Evolutionary conservation across 2,329 filamentous ascomycete species (phyloP), one percentile per base, ranked within the genome.

Genomic region (Cryoendolithus antarcticus): DNA sequence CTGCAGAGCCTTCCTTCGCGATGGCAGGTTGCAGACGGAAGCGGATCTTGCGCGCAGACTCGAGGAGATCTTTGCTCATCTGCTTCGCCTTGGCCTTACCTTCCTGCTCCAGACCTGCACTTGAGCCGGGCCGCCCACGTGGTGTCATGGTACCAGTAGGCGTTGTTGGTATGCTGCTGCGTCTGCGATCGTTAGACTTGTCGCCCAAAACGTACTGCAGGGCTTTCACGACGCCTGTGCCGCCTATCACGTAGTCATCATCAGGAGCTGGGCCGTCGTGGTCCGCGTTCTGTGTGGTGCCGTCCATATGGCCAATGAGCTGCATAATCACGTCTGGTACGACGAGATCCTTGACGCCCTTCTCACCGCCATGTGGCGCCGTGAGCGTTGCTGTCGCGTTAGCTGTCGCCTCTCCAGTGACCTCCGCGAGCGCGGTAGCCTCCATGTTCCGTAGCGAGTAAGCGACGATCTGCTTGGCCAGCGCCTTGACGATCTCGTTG

Each of bases 371-470:
- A 34, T 68, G 61, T 11, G 64, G 58, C 15, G 62, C 53, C 39
- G 56, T 50, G 50, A 56, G 56, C 38, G 62, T 64, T 2, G 66
- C 60, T 15, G 64, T 63, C 39, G 64, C 58, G n/a, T 64, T 58
- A 38, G 67, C 60, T 28, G 65, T 60, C 6, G 39, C 15, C 34
- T 37, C 40, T 11, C 54, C 54, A 45, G 64, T 64, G 42, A 75
- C 71, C 40, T 81, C 78, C 7, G 73, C 70, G 42, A 86, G 75
- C 8, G 84, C 78, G 10, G 82, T 74, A 7, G 74, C 75, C 58
- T 94, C 86, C 68, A 98, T 80, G 52, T 98, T 98, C 41, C 83
- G 77, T 45, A 98, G 70, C 46, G 84, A 94, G 60, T 95, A 95
- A 0, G 86, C 89, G 32, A 95, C 80, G n/a, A 94, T 82, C 59